Evolutionary conservation across 305 asterid species (phyloP), one percentile per base, ranked within the genome.

Genomic region (Solanum chacoense): DNA sequence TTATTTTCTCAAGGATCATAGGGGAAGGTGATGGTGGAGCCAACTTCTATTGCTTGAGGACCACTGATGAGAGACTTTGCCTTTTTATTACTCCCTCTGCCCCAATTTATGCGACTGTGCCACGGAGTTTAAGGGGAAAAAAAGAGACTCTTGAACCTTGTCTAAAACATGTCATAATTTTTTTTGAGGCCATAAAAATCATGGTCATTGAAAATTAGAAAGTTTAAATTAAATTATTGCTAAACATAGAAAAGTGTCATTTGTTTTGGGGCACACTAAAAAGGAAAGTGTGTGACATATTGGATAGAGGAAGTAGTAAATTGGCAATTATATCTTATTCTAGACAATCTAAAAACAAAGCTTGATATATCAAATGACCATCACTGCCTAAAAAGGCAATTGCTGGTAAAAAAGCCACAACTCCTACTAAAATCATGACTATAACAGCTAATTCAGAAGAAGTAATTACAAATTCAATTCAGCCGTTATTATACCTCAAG

Each of bases 401-500:
- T 50, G 73, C 87, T 50, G 38, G 40, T 31, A 45, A 79, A 42
- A 42, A 81, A 31, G 29, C 29, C 31, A 8, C 10, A 10, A 20
- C 42, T 50, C 71, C 87, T 50, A 83, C 86, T 50, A 50, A 83
- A 83, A 32, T 50, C 87, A 50, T 20, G 73, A 50, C 71, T 55
- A 50, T 29, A 81, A 81, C 34, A 79, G 85, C 63, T 26, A 71
- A 83, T 29, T 35, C 22, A 22, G 72, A 83, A 81, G 38, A 45
- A 45, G 87, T 83, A 83, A 32, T 50, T 50, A 31, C 72, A 83
- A 29, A 83, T 31, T 50, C 73, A 83, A 18, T 31, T 45, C 20
- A 55, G 22, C 29, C 72, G 36, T 76, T 91, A 81, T 79, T 63
- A 69, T 71, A 97, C 99, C 99, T 95, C 98, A 69, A 96, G 89